Conservation (phyloP, 163 green algal species). For the Scenedesmus sp. region DNA sequence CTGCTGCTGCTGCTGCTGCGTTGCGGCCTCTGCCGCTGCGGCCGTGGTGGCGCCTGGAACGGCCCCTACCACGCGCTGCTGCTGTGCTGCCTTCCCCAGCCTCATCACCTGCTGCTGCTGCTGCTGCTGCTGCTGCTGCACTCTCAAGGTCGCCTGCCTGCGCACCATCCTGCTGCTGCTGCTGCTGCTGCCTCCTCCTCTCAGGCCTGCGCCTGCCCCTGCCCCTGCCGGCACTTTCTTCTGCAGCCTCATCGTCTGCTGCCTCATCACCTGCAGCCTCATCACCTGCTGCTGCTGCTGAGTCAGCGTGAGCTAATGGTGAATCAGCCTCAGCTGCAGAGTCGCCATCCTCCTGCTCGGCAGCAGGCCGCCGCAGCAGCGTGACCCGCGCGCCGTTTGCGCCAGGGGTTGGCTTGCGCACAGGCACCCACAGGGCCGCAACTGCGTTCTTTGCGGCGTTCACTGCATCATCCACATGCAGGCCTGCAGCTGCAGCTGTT, state of each 20-base stretch:
- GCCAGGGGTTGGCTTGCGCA: conserved; percentile 43
- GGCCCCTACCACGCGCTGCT: background rate
- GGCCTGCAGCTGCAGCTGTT: conserved; percentile 7
- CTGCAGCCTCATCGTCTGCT: background rate
- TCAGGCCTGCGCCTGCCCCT: background rate
- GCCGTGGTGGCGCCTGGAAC: background rate
- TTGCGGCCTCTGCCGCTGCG: background rate
- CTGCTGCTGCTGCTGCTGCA: background rate
- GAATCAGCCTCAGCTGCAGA: background rate
- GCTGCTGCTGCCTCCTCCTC: background rate
- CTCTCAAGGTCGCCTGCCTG: background rate
- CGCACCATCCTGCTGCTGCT: background rate
- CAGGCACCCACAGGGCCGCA: conserved; percentile 40
- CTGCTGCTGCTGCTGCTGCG: background rate
- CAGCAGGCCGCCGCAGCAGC: conserved; percentile 34
- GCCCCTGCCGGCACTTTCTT: background rate
- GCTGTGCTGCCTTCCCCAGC: background rate
- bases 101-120: background rate
- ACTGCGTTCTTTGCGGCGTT: conserved; percentile 36
- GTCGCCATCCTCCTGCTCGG: background rate
- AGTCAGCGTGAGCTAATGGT: background rate
- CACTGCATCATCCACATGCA: conserved; percentile 43
- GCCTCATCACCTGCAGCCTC: background rate
- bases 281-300: conserved; percentile 1
- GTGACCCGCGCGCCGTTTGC: conserved; percentile 41